A percentile compares a stretch with the other conserved stretches of the same genome.
Conservation (phyloP, 805 yeast genomes). For the Zygosaccharomyces lentus region DNA sequence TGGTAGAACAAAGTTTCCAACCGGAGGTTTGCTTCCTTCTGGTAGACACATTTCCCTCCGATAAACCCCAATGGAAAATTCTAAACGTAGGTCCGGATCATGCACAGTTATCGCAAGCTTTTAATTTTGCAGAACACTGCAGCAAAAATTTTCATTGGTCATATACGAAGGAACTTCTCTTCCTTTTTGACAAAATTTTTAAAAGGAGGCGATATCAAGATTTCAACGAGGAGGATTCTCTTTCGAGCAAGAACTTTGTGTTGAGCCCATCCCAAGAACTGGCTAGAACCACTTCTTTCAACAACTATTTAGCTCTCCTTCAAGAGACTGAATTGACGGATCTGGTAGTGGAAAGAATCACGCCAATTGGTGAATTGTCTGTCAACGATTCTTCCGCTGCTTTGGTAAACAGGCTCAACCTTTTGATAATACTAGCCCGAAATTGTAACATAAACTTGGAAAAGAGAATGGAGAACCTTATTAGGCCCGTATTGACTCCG, state of each 20-base stretch:
- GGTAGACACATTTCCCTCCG: constrained; percentile 21
- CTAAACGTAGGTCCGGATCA: constrained; percentile 15
- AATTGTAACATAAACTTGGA: constrained; percentile 22
- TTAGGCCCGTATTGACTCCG: constrained; percentile 15
- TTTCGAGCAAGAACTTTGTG: constrained; percentile 11
- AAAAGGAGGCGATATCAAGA: constrained; percentile 28
- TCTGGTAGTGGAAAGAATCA: constrained; percentile 25
- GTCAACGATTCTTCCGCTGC: constrained; percentile 17
- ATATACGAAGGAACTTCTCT: constrained; percentile 47
- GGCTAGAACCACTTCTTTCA: constrained; percentile 18
- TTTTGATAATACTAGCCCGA: constrained; percentile 23
- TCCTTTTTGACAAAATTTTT: constrained; percentile 29
- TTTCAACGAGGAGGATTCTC: constrained; percentile 22
- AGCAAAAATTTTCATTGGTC: constrained; percentile 33
- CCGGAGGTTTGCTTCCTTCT: constrained; percentile 19
- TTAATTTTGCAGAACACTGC: constrained; percentile 20
- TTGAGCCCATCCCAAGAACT: constrained; percentile 4
- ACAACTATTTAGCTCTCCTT: constrained; percentile 23
- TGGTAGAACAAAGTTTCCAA: constrained; percentile 15
- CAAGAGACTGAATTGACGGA: constrained; percentile 10
- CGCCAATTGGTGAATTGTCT: constrained; percentile 29
- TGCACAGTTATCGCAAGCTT: constrained; percentile 10
- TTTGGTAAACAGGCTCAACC: constrained; percentile 29
- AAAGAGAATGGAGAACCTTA: constrained; percentile 21
- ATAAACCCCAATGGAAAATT: constrained; percentile 21